These are phyloP conservation scores for Lenwebbia sp. DNA, from an alignment of 345 rosid genomes.

Conservation along the genomic window DNA sequence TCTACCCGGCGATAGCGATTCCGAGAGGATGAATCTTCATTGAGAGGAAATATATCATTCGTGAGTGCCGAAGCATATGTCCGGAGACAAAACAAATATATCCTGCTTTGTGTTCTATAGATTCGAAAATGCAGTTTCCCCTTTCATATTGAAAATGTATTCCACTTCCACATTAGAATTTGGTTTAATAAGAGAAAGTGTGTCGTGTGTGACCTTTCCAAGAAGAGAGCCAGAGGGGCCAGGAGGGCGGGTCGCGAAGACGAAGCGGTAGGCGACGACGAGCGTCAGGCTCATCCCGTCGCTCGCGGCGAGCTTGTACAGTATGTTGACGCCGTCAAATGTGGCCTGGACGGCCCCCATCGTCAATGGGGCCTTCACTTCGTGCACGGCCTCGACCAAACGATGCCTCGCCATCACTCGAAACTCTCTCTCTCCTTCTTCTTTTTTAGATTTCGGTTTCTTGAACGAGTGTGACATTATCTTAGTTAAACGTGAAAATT, in stretches of 20 bases:
- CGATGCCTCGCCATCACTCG: background rate
- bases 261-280: background rate
- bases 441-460: background rate
- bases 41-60: background rate
- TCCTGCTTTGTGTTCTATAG: no score
- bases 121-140: no score
- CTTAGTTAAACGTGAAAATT: background rate
- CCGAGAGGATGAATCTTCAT: background rate
- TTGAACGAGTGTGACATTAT: background rate
- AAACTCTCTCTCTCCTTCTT: no score
- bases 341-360: constrained; percentile 7
- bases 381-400: background rate
- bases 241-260: constrained; percentile 1
- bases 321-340: background rate
- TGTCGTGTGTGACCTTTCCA: background rate
- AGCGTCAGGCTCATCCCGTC: constrained; percentile 1
- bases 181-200: no score
- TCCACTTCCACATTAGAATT: no score
- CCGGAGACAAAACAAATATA: no score
- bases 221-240: background rate
- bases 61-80: no score
- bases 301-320: constrained; percentile 5
- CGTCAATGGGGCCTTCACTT: background rate
- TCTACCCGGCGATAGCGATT: background rate
- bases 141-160: no score